Conservation (phyloP, 805 yeast genomes). For the Candida boleticola region DNA sequence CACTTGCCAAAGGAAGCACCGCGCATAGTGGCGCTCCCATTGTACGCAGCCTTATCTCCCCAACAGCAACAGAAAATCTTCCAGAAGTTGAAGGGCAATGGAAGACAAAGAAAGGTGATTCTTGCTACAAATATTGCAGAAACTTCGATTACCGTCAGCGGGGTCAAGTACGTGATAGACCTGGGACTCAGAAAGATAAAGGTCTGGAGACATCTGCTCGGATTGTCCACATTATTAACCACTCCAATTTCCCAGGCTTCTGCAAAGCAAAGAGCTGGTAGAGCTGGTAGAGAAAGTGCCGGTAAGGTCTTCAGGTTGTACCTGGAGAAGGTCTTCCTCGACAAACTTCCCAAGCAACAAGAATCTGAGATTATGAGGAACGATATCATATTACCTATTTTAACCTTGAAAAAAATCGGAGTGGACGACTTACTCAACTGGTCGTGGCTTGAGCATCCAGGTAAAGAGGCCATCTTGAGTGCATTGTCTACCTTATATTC, state of each 20-base stretch:
- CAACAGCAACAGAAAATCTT: conserved; percentile 81
- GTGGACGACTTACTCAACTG: conserved; percentile 82
- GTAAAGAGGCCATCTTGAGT: conserved; percentile 67
- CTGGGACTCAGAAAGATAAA: conserved; percentile 90
- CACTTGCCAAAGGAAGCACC: conserved; percentile 76
- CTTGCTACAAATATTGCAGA: conserved; percentile 96
- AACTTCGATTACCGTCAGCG: conserved; percentile 94
- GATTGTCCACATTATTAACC: conserved; percentile 87
- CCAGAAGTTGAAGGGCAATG: conserved; percentile 44
- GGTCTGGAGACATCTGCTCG: conserved; percentile 91
- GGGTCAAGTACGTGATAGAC: conserved; percentile 90
- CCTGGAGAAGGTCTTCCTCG: conserved; percentile 65
- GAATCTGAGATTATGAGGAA: conserved; percentile 91
- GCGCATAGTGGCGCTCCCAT: conserved; percentile 69
- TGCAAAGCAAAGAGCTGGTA: conserved; percentile 93
- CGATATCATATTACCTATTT: conserved; percentile 79
- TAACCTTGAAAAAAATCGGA: conserved; percentile 79
- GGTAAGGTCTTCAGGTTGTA: conserved; percentile 89
- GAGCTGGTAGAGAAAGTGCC: conserved; percentile 96
- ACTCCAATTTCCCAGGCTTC: conserved; percentile 93
- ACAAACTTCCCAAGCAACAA: conserved; percentile 65
- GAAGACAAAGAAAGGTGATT: conserved; percentile 78
- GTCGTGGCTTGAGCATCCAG: conserved; percentile 93
- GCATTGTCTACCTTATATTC: conserved; percentile 79
- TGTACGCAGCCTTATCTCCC: conserved; percentile 93